Evolutionary conservation across 345 rosid genomes (phyloP), one percentile per base, ranked within the genome.

Genomic region (Crucihimalaya himalaica): DNA sequence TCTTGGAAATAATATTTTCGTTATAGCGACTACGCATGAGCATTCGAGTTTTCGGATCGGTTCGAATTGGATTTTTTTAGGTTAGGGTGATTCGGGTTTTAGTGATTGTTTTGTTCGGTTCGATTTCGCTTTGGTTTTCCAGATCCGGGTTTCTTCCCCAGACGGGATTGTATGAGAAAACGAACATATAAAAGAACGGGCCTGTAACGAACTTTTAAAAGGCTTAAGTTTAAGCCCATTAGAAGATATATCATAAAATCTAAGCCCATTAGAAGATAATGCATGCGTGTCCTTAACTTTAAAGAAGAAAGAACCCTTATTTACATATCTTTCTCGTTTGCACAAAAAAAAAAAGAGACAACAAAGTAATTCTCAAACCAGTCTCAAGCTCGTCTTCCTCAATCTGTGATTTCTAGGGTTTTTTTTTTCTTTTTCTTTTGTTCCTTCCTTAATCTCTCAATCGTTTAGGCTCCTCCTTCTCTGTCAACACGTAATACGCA

Each of bases 391-490:
- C 74, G 3, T 58, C 66, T 34, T 71, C 68, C 15, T 71, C 59
- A n/a, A 16, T 59, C 51, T 71, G 50, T 48, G 20, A 34, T 48
- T 59, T 50, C 51, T 71, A 71, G 75, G 75, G 75, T 48, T 70
- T 39, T 15, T 35, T 13, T 14, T n/a, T 43, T 42, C 3, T n/a
- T 16, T 46, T 18, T 7, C 7, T n/a, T n/a, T n/a, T n/a, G n/a
- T n/a, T n/a, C n/a, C n/a, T 11, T 63, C 37, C 3, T 43, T 1
- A 1, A 23, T 35, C 18, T 20, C 71, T 32, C 72, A 25, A 20
- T 66, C 34, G 46, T 4, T 6, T 4, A 48, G 56, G 3, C 10
- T 27, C 13, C 25, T 25, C 39, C 37, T 31, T n/a, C 7, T 45
- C 65, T 12, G 1, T 47, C 47, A 14, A 65, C 28, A 31, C 42